Base-by-base conservation (phyloP, 164 flowering plant species). In the Macadamia integrifolia region DNA sequence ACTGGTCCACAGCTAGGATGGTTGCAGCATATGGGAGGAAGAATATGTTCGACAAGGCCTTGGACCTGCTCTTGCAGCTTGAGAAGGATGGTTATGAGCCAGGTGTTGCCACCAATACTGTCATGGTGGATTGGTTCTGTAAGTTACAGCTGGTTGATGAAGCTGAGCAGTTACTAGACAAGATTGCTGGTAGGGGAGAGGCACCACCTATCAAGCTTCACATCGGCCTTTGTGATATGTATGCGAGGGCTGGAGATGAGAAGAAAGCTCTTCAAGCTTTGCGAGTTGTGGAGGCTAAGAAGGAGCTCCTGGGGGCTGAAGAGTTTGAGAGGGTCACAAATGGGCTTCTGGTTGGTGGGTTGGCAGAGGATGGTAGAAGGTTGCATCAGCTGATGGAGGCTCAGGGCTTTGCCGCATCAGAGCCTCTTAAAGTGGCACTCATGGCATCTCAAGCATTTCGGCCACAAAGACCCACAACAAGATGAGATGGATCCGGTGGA, bases 141-240 rank as follows among this genome's bases (percentile, higher is more conserved):
- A 80, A 83, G 69, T 61, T 92, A 76, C 84, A 76, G 75, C 80
- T 95, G 46, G 77, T 90, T 71, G 89, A 87, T 57, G 99, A 92
- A 80, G 89, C 82, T 8, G 98, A 92, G 83, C 85, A 86, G 58
- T 17, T 92, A 6, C 28, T 89, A 66, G 74, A 73, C 5, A 89
- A 86, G 78, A 86, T 87, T 49, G 65, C 82, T 15, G 80, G 79
- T 73, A 83, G 52, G 68, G 91, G 92, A 56, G 91, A 87, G 71
- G 78, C 81, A 67, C 90, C 91, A 73, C 83, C 91, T 14, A 62
- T 87, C 10, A 80, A 77, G 70, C 56, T 90, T 71, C 88, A 90
- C 13, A 75, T 90, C 17, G 84, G 96, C 83, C 94, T 90, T 32
- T 95, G 92, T 68, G 87, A 77, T 23, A 91, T 95, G 97, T 92